Conservation (phyloP, 768 basidiomycete genomes). For the Amanita rimosa region DNA sequence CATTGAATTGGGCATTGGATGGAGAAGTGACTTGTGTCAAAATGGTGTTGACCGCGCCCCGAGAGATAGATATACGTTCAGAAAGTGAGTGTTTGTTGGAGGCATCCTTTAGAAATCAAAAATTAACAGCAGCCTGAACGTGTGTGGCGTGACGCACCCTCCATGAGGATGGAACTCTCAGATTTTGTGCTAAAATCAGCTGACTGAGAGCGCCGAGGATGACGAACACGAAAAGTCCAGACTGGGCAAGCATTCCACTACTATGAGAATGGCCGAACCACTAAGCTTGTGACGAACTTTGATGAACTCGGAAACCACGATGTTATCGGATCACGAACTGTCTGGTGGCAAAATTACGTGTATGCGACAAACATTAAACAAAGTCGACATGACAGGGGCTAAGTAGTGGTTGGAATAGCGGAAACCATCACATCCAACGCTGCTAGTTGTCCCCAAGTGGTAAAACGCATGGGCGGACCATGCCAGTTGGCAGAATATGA, state of each 20-base stretch:
- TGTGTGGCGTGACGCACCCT: too few relatives aligned
- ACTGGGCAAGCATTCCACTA: background rate
- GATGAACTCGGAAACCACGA: too few relatives aligned
- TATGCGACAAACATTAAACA: too few relatives aligned
- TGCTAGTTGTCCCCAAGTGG: constrained; percentile 39
- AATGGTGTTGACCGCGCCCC: constrained; percentile 30
- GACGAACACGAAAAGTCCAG: background rate
- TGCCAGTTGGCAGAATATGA: constrained; percentile 35
- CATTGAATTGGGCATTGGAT: constrained; percentile 30
- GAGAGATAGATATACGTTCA: constrained; percentile 31
- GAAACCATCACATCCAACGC: constrained; percentile 31
- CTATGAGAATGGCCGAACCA: too few relatives aligned
- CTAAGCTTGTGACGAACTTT: too few relatives aligned
- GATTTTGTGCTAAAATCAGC: constrained; percentile 20
- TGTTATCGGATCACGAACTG: too few relatives aligned
- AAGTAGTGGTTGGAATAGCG: constrained; percentile 24
- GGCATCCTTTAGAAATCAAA: background rate
- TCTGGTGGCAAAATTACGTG: too few relatives aligned
- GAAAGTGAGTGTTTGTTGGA: constrained; percentile 17
- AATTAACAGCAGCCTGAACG: too few relatives aligned
- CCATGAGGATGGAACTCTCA: constrained; percentile 31
- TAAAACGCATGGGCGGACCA: constrained; percentile 33
- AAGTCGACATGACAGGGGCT: too few relatives aligned
- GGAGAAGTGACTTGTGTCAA: constrained; percentile 21
- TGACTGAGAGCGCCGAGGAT: background rate